These are phyloP conservation scores for Plantago lanceolata DNA, from an alignment of 305 asterid species.

Conservation along the genomic window DNA sequence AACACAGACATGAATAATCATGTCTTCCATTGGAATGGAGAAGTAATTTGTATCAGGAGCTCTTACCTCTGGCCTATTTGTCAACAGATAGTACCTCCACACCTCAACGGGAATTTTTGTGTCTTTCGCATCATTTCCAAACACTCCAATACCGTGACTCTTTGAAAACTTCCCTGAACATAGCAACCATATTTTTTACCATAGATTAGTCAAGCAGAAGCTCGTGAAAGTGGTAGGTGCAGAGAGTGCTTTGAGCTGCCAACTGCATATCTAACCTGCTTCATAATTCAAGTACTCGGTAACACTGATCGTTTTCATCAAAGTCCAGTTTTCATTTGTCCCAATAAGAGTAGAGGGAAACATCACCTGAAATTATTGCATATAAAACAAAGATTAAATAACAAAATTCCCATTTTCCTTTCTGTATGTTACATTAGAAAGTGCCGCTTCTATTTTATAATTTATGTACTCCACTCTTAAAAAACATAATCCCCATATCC, in stretches of 20 bases:
- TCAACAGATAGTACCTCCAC: conserved; percentile 92
- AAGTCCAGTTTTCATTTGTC: conserved; percentile 89
- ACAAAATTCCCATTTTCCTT: neutral
- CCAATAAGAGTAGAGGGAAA: conserved; percentile 93
- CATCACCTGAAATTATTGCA: conserved; percentile 58
- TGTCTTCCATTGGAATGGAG: neutral
- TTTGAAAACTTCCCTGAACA: conserved; percentile 81
- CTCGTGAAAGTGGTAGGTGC: conserved; percentile 10
- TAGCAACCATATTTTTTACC: neutral
- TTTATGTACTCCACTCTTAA: no score
- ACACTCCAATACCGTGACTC: conserved; percentile 88
- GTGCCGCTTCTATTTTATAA: no score
- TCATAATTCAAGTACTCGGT: conserved; percentile 94
- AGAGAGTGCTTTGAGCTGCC: conserved; percentile 6
- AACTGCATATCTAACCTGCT: conserved; percentile 55
- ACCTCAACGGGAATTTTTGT: conserved; percentile 88
- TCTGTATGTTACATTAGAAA: no score
- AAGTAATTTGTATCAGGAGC: conserved; percentile 2
- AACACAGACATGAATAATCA: conserved; percentile 21
- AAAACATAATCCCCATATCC: no score
- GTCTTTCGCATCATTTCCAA: conserved; percentile 89
- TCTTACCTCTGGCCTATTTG: conserved; percentile 89
- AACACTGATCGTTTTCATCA: conserved; percentile 95
- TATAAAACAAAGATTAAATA: conserved; percentile 4
- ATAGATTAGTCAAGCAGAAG: conserved; percentile 3